Base-by-base conservation (phyloP, 352 stramenopile genomes). In the Pythium sp. region DNA sequence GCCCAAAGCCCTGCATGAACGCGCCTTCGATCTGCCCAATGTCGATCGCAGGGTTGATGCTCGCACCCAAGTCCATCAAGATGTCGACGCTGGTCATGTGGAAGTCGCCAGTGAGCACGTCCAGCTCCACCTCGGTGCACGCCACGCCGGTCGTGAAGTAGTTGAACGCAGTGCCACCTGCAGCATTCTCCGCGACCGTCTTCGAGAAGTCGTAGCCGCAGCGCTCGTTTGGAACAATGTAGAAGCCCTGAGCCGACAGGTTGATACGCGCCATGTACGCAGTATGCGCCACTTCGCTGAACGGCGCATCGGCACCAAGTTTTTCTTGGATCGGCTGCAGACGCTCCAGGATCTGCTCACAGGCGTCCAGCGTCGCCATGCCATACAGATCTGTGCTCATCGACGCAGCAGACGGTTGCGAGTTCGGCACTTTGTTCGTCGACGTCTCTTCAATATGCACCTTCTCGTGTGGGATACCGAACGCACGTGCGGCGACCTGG, bases 11-110 rank as follows among this genome's bases (percentile, higher is more conserved):
- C 70, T 99, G 96, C 63, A 98, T 91, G 75, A 99, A 99, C 1
- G 95, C 97, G 34, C 97, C 97, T 81, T 99, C 97, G 43, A 99
- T 98, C 78, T 99, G 97, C 18, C 97, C 96, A 73, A 99, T 97
- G 72, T 99, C 96, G 75, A 99, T 98, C 18, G 92, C 85, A 34
- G 96, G 96, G 74, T 99, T 99, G 71, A 99, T 97, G 61, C 90
- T 98, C 11, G 88, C 88, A 30, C 97, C 97, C 24, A 99, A 81
- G 67, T 98, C 92, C 89, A 97, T 97, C 56, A 93, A 59, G 57
- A 98, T 85, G 64, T 97, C 89, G 20, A 91, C 84, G 58, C 81
- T 80, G 32, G 84, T 41, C 76, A 97, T 87, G 56, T 91, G 76
- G 67, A 94, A 94, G 74, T 99, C 95, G 58, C 97, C 97, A 28